These are phyloP conservation scores for Amauroascus niger DNA, from an alignment of 2,329 filamentous ascomycete species.

Conservation along the genomic window DNA sequence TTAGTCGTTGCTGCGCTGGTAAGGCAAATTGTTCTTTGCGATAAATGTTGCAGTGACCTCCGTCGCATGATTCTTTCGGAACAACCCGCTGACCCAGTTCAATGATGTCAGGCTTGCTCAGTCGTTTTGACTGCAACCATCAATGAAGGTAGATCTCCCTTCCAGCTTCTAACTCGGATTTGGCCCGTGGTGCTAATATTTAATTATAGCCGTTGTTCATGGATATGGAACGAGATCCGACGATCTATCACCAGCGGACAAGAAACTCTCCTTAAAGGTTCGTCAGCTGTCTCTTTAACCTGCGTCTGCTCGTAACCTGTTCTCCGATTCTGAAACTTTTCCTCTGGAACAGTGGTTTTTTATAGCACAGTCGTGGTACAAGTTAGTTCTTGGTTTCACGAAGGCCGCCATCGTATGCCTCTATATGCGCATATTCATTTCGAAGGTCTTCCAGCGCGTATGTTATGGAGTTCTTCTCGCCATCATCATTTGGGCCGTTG, in stretches of 20 bases:
- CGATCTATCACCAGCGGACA: constrained; percentile 12
- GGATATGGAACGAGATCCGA: constrained; percentile 24
- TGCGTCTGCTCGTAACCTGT: not conserved
- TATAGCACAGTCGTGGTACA: constrained; percentile 46
- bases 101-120: constrained; percentile 17
- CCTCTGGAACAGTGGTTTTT: constrained; percentile 38
- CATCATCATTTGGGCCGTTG: constrained; percentile 35
- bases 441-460: constrained; percentile 36
- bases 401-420: constrained; percentile 46
- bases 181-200: not conserved
- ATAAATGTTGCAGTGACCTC: not conserved
- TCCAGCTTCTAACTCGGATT: not conserved
- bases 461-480: constrained; percentile 37
- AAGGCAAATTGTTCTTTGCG: constrained; percentile 5
- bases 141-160: constrained; percentile 18
- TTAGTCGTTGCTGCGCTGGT: constrained; percentile 24
- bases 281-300: not conserved
- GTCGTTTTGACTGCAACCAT: constrained; percentile 22
- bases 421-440: constrained; percentile 47
- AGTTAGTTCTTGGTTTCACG: constrained; percentile 45
- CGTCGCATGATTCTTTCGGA: not conserved
- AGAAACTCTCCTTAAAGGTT: constrained; percentile 16
- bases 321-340: constrained; percentile 1
- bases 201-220: constrained; percentile 20
- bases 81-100: not conserved